Percentiles rank a stretch among this genome's conserved stretches.
phyloP scores from a whole-genome alignment of 2,329 filamentous ascomycete species.

The Paraconiothyrium sp. region DNA sequence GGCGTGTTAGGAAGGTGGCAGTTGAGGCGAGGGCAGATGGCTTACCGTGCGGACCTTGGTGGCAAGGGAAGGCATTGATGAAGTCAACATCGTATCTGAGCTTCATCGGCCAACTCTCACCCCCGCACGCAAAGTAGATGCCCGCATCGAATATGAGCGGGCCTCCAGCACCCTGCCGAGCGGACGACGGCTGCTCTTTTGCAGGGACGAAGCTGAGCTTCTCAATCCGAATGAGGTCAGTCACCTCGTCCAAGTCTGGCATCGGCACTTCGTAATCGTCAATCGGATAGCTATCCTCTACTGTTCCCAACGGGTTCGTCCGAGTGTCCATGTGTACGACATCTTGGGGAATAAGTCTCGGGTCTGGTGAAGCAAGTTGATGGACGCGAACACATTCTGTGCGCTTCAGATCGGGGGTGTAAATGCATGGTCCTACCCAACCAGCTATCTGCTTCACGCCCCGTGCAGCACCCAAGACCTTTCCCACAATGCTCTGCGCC shows the following conservation, averaged over 20 bases:
- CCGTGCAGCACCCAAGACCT: conserved; percentile 72
- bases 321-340: conserved; percentile 72
- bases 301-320: conserved; percentile 74
- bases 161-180: conserved; percentile 37
- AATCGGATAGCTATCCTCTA: conserved; percentile 69
- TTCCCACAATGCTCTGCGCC: conserved; percentile 75
- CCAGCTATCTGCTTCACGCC: conserved; percentile 76
- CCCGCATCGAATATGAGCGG: conserved; percentile 51
- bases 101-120: conserved; percentile 51
- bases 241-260: conserved; percentile 65
- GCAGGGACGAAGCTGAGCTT: conserved; percentile 68
- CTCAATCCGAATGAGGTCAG: conserved; percentile 75
- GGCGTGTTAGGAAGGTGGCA: conserved; percentile 20
- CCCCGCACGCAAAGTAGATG: conserved; percentile 53
- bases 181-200: conserved; percentile 45
- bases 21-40: accelerated
- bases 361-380: conserved; percentile 66
- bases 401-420: conserved; percentile 71
- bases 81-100: conserved; percentile 54
- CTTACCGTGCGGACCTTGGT: conserved; percentile 53
- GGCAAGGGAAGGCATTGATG: conserved; percentile 53
- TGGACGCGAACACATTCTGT: conserved; percentile 77
- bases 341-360: conserved; percentile 64
- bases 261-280: conserved; percentile 71
- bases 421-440: conserved; percentile 77